Evolutionary conservation across 2,329 filamentous ascomycete species (phyloP).

Genomic region (Talaromyces marneffei): DNA sequence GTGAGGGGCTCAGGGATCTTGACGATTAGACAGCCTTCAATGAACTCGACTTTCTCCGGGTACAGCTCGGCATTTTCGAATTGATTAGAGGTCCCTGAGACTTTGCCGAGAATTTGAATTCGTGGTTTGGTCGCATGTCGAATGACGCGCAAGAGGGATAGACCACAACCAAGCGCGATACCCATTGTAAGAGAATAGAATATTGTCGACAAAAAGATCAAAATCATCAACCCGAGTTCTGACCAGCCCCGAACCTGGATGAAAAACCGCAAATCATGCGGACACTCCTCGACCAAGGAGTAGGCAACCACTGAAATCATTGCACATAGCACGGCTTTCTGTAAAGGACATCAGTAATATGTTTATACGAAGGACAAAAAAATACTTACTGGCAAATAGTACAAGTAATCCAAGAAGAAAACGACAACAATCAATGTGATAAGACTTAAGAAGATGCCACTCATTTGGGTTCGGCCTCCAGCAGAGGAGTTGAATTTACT

Average conservation of each 20-base stretch:
- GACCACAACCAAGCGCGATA: conserved; percentile 86
- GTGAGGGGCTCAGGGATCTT: conserved; percentile 97
- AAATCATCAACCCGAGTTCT: conserved; percentile 77
- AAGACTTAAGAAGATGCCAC: conserved; percentile 75
- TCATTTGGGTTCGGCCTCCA: conserved; percentile 88
- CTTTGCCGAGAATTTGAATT: conserved; percentile 90
- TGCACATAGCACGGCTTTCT: conserved; percentile 88
- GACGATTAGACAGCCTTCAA: conserved; percentile 88
- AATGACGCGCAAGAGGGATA: conserved; percentile 85
- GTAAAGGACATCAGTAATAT: not conserved
- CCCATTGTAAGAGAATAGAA: conserved; percentile 92
- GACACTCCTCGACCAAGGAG: conserved; percentile 90
- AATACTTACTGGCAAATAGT: conserved; percentile 78
- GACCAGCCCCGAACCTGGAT: conserved; percentile 75
- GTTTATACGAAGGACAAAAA: not conserved
- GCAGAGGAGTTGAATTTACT: conserved; percentile 94
- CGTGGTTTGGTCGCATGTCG: conserved; percentile 84
- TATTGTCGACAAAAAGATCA: conserved; percentile 87
- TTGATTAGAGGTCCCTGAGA: conserved; percentile 67
- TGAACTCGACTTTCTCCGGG: conserved; percentile 70
- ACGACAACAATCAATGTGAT: conserved; percentile 76
- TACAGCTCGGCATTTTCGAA: conserved; percentile 81
- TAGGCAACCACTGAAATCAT: conserved; percentile 96
- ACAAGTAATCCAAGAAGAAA: conserved; percentile 83
- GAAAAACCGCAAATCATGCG: conserved; percentile 89